Evolutionary conservation across 768 basidiomycete genomes (phyloP).

Genomic region (Boletellus ananiceps): DNA sequence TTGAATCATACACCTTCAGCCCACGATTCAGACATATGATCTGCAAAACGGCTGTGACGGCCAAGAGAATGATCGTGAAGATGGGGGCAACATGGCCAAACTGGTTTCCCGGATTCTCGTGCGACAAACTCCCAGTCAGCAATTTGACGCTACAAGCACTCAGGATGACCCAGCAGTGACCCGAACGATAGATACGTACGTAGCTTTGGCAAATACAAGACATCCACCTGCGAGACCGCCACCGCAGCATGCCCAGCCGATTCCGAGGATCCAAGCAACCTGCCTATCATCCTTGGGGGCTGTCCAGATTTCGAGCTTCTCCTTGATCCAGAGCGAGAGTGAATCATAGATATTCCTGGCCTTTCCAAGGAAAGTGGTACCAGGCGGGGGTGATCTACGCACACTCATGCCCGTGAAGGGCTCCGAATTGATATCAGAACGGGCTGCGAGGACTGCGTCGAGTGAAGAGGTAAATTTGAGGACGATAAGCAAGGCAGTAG

Average conservation of each 20-base stretch:
- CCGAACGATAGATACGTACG: conserved; percentile 16
- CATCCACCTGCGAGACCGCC: conserved; percentile 87
- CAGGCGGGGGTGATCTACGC: conserved; percentile 19
- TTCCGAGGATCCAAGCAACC: conserved; percentile 86
- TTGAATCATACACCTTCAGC: conserved; percentile 85
- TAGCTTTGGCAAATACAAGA: conserved; percentile 72
- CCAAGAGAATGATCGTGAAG: conserved; percentile 60
- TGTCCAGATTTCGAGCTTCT: conserved; percentile 69
- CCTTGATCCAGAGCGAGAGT: conserved; percentile 50
- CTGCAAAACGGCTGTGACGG: conserved; percentile 77
- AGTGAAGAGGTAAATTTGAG: conserved; percentile 69
- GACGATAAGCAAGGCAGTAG: conserved; percentile 58
- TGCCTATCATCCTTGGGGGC: conserved; percentile 78
- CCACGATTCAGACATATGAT: conserved; percentile 91
- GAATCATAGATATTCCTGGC: conserved; percentile 40
- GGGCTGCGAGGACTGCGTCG: conserved; percentile 64
- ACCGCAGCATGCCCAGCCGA: conserved; percentile 91
- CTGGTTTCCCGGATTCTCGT: conserved; percentile 80
- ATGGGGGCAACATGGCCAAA: conserved; percentile 80
- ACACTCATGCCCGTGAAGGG: conserved; percentile 44
- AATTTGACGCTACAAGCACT: conserved; percentile 61
- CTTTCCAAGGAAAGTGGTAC: conserved; percentile 29
- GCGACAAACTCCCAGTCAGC: conserved; percentile 69
- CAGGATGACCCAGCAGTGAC: conserved; percentile 1
- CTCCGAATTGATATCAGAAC: conserved; percentile 62